phyloP scores from a whole-genome alignment of 2,329 filamentous ascomycete species.

The Penicillium sp. region DNA sequence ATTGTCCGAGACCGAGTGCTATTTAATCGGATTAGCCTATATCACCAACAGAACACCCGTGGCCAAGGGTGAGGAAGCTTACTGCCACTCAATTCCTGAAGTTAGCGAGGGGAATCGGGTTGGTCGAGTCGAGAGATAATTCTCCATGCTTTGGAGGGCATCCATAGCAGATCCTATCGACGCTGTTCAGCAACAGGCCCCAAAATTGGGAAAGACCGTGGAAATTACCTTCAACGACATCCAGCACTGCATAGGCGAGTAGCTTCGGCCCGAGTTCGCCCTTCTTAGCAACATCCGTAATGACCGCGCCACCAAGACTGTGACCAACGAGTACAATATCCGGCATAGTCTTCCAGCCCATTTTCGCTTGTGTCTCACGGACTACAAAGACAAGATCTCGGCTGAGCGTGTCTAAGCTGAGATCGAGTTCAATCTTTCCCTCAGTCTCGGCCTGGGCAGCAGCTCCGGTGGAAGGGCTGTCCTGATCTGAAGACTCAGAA shows the following conservation, averaged over 20 bases:
- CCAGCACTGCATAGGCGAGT: conserved; percentile 84
- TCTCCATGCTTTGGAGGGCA: conserved; percentile 90
- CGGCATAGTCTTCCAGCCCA: conserved; percentile 74
- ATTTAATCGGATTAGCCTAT: background rate
- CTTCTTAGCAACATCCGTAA: conserved; percentile 76
- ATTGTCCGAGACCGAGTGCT: conserved; percentile 80
- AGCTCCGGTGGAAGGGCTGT: conserved; percentile 14
- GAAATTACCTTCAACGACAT: conserved; percentile 78
- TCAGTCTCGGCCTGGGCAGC: conserved; percentile 33
- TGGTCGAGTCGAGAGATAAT: conserved; percentile 81
- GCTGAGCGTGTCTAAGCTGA: conserved; percentile 72
- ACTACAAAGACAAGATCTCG: conserved; percentile 73
- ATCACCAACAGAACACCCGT: background rate
- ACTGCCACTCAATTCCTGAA: conserved; percentile 90
- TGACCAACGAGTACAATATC: conserved; percentile 84
- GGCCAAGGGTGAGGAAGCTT: conserved; percentile 22
- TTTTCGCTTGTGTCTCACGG: conserved; percentile 63
- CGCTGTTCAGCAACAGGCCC: background rate
- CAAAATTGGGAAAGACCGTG: background rate
- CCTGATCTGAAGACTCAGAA: background rate
- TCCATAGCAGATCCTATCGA: conserved; percentile 79
- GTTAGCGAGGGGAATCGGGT: conserved; percentile 73
- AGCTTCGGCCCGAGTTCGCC: conserved; percentile 67
- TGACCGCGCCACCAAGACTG: conserved; percentile 87
- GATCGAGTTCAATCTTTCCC: conserved; percentile 55